phyloP scores from a whole-genome alignment of 108 stramenopile genomes.

The Phaeodactylum tricornutum region DNA sequence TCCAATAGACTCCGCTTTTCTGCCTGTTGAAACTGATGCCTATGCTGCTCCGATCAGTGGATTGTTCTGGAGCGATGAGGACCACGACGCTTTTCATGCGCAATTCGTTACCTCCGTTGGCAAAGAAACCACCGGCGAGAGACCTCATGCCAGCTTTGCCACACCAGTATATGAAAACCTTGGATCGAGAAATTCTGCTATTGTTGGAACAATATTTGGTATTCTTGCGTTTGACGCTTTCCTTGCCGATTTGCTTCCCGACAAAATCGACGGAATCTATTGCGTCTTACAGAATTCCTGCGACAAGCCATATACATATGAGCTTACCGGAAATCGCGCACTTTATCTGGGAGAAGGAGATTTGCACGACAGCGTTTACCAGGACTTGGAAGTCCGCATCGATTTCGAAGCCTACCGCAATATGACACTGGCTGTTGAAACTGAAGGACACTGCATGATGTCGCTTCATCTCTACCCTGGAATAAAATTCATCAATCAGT shows the following conservation, averaged over 20 bases:
- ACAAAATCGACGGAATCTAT: slow-evolving; percentile 3
- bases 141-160: not conserved
- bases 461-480: not conserved
- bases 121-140: not conserved
- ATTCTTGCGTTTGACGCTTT: slow-evolving; percentile 5
- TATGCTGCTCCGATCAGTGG: too few species aligned
- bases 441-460: not conserved
- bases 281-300: slow-evolving; percentile 6
- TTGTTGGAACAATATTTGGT: not conserved
- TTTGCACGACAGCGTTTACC: slow-evolving; percentile 8
- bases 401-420: too few species aligned
- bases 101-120: not conserved
- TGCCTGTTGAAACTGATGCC: too few species aligned
- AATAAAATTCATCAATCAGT: not conserved
- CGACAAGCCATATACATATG: slow-evolving; percentile 7
- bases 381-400: not conserved
- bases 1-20: too few species aligned
- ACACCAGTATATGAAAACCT: not conserved
- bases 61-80: too few species aligned
- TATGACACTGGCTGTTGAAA: not conserved
- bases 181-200: not conserved
- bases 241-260: slow-evolving; percentile 5
- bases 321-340: not conserved
- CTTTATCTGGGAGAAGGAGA: slow-evolving; percentile 5
- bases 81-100: not conserved